phyloP scores from a whole-genome alignment of 805 yeast species.

The Candida xyloterini region DNA sequence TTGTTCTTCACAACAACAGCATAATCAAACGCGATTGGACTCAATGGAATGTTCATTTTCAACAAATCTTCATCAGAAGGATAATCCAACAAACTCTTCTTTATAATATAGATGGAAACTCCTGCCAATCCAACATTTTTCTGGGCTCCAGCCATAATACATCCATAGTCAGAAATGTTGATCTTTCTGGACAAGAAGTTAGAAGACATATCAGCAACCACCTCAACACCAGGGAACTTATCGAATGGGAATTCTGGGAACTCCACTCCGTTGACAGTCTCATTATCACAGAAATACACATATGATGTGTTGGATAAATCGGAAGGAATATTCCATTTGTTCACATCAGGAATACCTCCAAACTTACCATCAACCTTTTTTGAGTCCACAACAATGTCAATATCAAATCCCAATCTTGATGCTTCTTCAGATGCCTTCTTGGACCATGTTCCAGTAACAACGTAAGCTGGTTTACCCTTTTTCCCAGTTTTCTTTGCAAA shows the following conservation, averaged over 20 bases:
- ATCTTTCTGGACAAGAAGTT: constrained; percentile 79
- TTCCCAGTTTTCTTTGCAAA: constrained; percentile 64
- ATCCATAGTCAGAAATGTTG: constrained; percentile 81
- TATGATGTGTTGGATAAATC: constrained; percentile 70
- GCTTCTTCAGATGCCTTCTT: constrained; percentile 88
- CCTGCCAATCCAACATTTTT: constrained; percentile 98
- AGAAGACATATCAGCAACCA: constrained; percentile 94
- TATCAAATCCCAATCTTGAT: constrained; percentile 71
- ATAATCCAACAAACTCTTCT: constrained; percentile 69
- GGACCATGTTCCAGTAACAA: constrained; percentile 94
- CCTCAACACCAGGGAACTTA: constrained; percentile 65
- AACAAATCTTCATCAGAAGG: constrained; percentile 61
- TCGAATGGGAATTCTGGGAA: constrained; percentile 50
- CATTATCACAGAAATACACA: constrained; percentile 92
- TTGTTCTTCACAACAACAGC: constrained; percentile 84
- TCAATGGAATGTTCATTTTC: constrained; percentile 62
- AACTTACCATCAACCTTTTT: constrained; percentile 56
- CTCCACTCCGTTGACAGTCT: constrained; percentile 95
- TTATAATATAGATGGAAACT: constrained; percentile 84
- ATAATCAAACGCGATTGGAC: constrained; percentile 87
- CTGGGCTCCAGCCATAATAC: constrained; percentile 97
- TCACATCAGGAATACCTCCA: constrained; percentile 62
- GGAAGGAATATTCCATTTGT: constrained; percentile 60
- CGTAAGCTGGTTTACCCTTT: constrained; percentile 78
- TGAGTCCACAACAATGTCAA: constrained; percentile 66